Evolutionary conservation across 2,329 filamentous ascomycete species (phyloP), one percentile per base, ranked within the genome.

Genomic region (Zymoseptoria tritici): DNA sequence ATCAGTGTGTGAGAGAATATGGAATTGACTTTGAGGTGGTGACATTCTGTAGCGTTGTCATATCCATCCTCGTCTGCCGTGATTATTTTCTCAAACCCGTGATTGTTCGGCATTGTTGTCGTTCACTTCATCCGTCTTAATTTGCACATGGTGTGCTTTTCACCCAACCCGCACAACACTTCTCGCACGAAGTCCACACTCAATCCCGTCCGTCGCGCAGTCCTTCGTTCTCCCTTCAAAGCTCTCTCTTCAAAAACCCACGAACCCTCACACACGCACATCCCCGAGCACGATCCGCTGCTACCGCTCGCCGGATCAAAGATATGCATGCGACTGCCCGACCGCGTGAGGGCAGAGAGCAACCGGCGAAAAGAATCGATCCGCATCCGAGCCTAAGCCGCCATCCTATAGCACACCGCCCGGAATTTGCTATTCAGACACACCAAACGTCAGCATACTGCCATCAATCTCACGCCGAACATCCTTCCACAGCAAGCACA

Each of bases 1-100:
- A 76, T 76, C 59, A 75, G 73, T 63, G 73, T 75, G 29, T 75
- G 13, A 16, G 19, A 26, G 9, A 7, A 7, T 6, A 42, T 31
- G 36, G 16, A 46, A 46, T 7, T 16, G 36, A 46, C 6, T 8
- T 16, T 16, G 36, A 46, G 36, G 13, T 46, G 2, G 36, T 46
- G 36, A 46, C 36, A 16, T n/a, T 46, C 36, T 46, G 36, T n/a
- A 16, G 36, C 36, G 16, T 46, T 46, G 13, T 46, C 36, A 6
- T 46, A 7, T 16, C 36, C 36, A 13, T 13, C 13, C 36, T 46
- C 36, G 36, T 16, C 36, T 42, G 11, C 36, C 13, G 36, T 46
- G 36, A 46, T 11, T 3, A 24, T 4, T 46, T 46, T 46, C 36
- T 46, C 13, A 13, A 46, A 16, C n/a, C 36, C 26, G 26, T 46